phyloP scores from a whole-genome alignment of 495 filamentous ascomycete genomes.

The Penicillium desertorum region DNA sequence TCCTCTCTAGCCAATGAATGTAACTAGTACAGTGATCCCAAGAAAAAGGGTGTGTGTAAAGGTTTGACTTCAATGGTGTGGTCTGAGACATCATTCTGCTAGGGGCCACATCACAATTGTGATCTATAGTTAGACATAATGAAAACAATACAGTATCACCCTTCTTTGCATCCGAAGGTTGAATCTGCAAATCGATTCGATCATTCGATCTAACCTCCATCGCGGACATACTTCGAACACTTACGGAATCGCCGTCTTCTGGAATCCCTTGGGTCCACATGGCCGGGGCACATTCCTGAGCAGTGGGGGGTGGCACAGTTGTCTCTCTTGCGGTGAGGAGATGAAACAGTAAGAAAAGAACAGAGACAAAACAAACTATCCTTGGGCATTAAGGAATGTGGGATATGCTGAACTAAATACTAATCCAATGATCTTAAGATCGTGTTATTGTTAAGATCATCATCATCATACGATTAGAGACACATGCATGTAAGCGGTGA shows the following conservation, averaged over 20 bases:
- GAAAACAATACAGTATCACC: constrained; percentile 1
- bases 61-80: no score
- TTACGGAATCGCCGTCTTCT: constrained; percentile 13
- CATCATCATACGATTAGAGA: constrained; percentile 1
- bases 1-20: background rate
- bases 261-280: constrained; percentile 25
- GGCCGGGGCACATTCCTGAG: constrained; percentile 13
- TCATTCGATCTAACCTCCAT: background rate
- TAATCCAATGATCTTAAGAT: background rate
- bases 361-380: constrained; percentile 7
- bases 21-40: no score
- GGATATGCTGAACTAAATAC: constrained; percentile 9
- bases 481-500: constrained; percentile 12
- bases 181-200: background rate
- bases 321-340: constrained; percentile 17
- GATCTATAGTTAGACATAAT: background rate
- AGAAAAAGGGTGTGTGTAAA: background rate
- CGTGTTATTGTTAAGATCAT: background rate
- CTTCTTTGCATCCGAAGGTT: background rate
- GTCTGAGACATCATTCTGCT: constrained; percentile 4
- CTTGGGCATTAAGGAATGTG: constrained; percentile 8
- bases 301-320: constrained; percentile 10
- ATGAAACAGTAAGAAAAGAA: constrained; percentile 3
- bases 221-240: constrained; percentile 8
- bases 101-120: constrained; percentile 5